These are phyloP conservation scores for Plantago coronopus DNA, from an alignment of 305 asterid species.

Conservation along the genomic window DNA sequence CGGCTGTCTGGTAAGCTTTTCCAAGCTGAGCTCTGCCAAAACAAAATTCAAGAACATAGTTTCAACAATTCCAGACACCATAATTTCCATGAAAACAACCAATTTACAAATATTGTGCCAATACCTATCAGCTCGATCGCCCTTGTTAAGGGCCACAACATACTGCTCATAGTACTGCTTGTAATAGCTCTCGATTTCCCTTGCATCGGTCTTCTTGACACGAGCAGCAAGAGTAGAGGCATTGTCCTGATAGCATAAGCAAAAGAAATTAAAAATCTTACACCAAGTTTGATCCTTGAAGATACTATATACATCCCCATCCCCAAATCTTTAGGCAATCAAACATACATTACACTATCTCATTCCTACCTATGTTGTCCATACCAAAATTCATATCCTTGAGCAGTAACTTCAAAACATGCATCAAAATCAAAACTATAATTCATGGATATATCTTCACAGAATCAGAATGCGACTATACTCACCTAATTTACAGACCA, in stretches of 20 bases:
- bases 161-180: conserved; percentile 76
- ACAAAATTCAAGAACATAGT: conserved; percentile 17
- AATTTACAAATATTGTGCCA: conserved; percentile 14
- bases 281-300: not conserved
- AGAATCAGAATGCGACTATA: too few relatives aligned
- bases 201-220: conserved; percentile 67
- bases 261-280: conserved; percentile 13
- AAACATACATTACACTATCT: too few relatives aligned
- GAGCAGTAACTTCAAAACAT: too few relatives aligned
- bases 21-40: conserved; percentile 75
- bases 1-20: conserved; percentile 82
- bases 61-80: conserved; percentile 11
- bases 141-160: conserved; percentile 72
- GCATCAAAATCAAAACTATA: too few relatives aligned
- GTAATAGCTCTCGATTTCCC: conserved; percentile 79
- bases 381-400: too few relatives aligned
- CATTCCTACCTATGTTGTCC: too few relatives aligned
- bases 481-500: too few relatives aligned
- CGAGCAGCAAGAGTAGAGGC: conserved; percentile 67
- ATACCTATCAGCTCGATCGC: conserved; percentile 82
- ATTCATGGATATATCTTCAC: too few relatives aligned
- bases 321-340: too few relatives aligned
- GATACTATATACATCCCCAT: too few relatives aligned
- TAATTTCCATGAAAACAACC: conserved; percentile 14
- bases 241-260: conserved; percentile 50